Percentiles rank a stretch among this genome's conserved stretches.
Conservation (phyloP, 495 filamentous ascomycete genomes). For the Hypoxylon lenormandii region DNA sequence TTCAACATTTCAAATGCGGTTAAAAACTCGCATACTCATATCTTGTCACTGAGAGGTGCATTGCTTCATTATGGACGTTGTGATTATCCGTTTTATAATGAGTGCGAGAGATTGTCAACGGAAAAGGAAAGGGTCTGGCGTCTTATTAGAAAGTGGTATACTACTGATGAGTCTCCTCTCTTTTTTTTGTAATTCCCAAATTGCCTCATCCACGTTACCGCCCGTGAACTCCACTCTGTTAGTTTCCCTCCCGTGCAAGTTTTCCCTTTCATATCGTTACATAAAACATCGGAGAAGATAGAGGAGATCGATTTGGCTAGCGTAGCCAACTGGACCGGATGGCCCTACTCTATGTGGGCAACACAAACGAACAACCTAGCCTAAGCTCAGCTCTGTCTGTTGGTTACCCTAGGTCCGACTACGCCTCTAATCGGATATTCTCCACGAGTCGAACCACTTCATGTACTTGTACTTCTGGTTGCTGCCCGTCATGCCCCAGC, state of each 20-base stretch:
- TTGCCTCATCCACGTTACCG: conserved; percentile 43
- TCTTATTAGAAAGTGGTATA: conserved; percentile 47
- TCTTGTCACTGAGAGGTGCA: not conserved
- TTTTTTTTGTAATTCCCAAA: conserved; percentile 30
- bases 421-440: conserved; percentile 68
- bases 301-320: conserved; percentile 56
- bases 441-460: conserved; percentile 85
- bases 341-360: conserved; percentile 32
- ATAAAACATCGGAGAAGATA: conserved; percentile 46
- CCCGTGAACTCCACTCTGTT: conserved; percentile 34
- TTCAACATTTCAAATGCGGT: conserved; percentile 22
- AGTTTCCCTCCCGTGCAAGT: conserved; percentile 29
- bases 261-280: conserved; percentile 45
- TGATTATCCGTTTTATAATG: not conserved
- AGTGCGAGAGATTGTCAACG: conserved; percentile 6
- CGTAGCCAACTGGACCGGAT: conserved; percentile 46
- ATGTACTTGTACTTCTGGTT: conserved; percentile 88
- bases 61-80: conserved; percentile 2
- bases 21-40: conserved; percentile 3
- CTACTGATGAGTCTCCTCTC: conserved; percentile 22
- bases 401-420: conserved; percentile 3
- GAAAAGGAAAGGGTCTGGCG: conserved; percentile 18
- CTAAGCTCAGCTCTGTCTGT: conserved; percentile 1
- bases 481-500: conserved; percentile 91
- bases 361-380: conserved; percentile 11